Base-by-base conservation (phyloP, 2,329 filamentous ascomycete genomes). In the Penicillium brasilianum region DNA sequence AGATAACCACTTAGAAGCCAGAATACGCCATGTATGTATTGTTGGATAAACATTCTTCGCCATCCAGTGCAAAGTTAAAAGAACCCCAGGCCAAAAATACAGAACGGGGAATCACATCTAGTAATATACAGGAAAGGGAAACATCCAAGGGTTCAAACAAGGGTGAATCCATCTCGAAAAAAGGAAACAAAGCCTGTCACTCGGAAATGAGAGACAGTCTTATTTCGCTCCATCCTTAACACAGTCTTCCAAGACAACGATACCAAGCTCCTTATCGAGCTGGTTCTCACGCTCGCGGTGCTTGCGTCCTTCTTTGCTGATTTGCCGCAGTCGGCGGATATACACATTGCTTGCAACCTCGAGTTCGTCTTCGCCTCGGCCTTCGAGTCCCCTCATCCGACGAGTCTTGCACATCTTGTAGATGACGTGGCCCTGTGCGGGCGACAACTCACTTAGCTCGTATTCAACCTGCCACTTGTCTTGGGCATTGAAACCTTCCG, bases 401-500 rank as follows among this genome's bases (percentile, higher is more conserved):
- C 90, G 83, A 3, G 69, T 74, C 72, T 87, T 85, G 60, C 87
- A 80, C 54, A 82, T 78, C 1, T 71, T 44, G 73, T 92, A 92
- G 25, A 90, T 74, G 0, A 58, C 75, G 61, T 74, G 76, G 1
- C 84, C 85, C 10, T 80, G 78, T 0, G 64, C 44, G 2, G 75
- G 65, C 0, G 76, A 55, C 1, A 93, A 80, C 65, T 93, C 90
- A 49, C 84, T 83, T 51, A 97, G 78, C 37, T 88, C 83, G 76
- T 96, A 97, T 68, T 95, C 87, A n/a, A 97, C 80, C 0, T 79
- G 75, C 93, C 93, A 97, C 8, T 79, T 71, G 65, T 87, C 83
- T 0, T 69, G 20, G 14, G 69, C 34, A 0, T 55, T 75, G 49
- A 89, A 73, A 0, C 25, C 37, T 54, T 81, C 67, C 1, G 77